Conservation (phyloP, 306 rosid species). For the Gastrolobium bilobum region DNA sequence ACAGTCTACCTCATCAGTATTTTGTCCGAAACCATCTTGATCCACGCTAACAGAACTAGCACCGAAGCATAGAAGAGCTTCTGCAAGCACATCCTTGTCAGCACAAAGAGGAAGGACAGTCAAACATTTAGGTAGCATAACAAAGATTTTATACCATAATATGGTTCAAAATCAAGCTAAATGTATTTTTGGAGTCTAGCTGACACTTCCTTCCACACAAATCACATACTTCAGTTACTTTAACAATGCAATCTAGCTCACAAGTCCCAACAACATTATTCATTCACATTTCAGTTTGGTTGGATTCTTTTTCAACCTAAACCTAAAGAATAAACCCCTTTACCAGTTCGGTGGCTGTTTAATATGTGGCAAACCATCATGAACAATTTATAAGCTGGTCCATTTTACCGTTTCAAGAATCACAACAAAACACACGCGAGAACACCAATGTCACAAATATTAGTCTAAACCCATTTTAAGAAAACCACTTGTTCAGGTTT, state of each 20-base stretch:
- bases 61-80: conserved; percentile 90
- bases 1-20: conserved; percentile 62
- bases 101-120: conserved; percentile 48
- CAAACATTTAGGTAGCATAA: conserved; percentile 40
- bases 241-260: conserved; percentile 16
- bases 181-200: conserved; percentile 26
- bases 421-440: neutral
- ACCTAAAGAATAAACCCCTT: neutral
- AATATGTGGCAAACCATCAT: conserved; percentile 20
- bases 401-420: neutral
- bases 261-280: neutral
- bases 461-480: neutral
- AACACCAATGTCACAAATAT: neutral
- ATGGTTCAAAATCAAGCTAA: conserved; percentile 18
- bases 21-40: conserved; percentile 56
- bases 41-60: conserved; percentile 77
- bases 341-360: neutral
- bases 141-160: neutral
- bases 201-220: conserved; percentile 27
- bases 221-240: conserved; percentile 4
- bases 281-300: conserved; percentile 10
- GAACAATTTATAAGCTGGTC: neutral
- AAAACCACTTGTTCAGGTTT: neutral
- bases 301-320: neutral
- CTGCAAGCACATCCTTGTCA: conserved; percentile 80